phyloP scores from a whole-genome alignment of 768 basidiomycete species.

The Boletales sp. region DNA sequence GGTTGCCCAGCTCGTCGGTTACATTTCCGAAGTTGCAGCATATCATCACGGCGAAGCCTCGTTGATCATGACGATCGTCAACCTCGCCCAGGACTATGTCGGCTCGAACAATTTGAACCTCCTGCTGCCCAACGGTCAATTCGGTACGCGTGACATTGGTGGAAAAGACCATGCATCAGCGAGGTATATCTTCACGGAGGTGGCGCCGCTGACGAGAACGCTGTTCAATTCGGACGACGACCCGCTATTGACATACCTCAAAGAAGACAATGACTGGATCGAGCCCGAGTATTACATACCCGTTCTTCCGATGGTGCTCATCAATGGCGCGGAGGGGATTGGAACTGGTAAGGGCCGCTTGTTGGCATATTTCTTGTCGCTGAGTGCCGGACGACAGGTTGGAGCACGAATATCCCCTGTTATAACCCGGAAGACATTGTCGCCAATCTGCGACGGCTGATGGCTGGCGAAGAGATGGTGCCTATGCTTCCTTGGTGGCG shows the following conservation, averaged over 20 bases:
- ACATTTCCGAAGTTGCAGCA: constrained; percentile 87
- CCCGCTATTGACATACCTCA: constrained; percentile 75
- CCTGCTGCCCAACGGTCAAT: constrained; percentile 87
- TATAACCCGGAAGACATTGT: constrained; percentile 93
- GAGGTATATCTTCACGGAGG: constrained; percentile 91
- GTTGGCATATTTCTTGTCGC: background rate
- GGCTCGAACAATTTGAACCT: constrained; percentile 95
- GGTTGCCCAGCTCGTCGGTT: constrained; percentile 94
- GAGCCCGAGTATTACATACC: constrained; percentile 97
- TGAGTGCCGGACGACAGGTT: constrained; percentile 49
- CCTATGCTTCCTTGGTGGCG: constrained; percentile 98
- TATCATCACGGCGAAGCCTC: constrained; percentile 97
- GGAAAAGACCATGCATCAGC: constrained; percentile 97
- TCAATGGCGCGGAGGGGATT: constrained; percentile 97
- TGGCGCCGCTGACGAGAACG: constrained; percentile 66
- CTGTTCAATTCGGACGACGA: constrained; percentile 86
- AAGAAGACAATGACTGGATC: constrained; percentile 81
- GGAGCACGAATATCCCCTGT: constrained; percentile 90
- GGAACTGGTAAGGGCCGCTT: constrained; percentile 71
- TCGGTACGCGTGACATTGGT: constrained; percentile 88
- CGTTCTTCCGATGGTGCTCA: constrained; percentile 77
- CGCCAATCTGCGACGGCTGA: constrained; percentile 78
- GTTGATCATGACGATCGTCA: constrained; percentile 86
- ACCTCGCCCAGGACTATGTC: constrained; percentile 90
- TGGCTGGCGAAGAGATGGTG: constrained; percentile 78